phyloP scores from a whole-genome alignment of 345 rosid genomes.

The Ricinus communis region DNA sequence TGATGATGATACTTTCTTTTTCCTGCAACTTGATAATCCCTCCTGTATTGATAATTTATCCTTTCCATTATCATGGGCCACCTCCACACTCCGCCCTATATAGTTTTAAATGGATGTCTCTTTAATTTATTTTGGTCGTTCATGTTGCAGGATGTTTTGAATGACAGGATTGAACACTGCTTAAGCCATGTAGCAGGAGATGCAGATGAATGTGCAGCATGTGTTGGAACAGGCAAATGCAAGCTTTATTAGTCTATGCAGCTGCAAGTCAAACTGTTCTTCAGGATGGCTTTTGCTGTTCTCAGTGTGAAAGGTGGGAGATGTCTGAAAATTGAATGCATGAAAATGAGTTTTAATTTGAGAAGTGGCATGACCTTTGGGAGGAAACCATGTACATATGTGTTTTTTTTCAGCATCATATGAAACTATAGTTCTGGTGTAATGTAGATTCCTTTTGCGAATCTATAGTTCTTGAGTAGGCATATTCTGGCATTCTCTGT shows the following conservation, averaged over 20 bases:
- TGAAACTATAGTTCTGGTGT: neutral
- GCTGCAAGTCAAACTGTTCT: neutral
- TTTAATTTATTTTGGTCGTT: neutral
- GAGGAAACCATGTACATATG: neutral
- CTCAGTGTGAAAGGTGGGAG: neutral
- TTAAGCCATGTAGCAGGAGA: slow-evolving; percentile 73
- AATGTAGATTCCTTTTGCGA: no score
- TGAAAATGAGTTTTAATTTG: neutral
- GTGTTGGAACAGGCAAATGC: slow-evolving; percentile 86
- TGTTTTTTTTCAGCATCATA: neutral
- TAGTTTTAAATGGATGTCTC: neutral
- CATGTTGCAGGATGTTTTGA: slow-evolving; percentile 61
- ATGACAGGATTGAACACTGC: slow-evolving; percentile 79
- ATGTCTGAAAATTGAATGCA: neutral
- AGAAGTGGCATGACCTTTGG: neutral
- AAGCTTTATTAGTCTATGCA: slow-evolving; percentile 46
- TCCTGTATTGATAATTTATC: neutral
- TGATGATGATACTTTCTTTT: slow-evolving; percentile 2
- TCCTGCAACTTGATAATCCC: neutral
- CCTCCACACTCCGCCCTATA: neutral
- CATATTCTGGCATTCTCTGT: neutral
- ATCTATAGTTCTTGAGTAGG: neutral
- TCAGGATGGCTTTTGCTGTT: neutral
- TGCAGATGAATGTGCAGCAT: slow-evolving; percentile 67
- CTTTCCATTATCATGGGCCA: neutral